phyloP scores from a whole-genome alignment of 2,329 filamentous ascomycete species.

The Microdochium trichocladiopsis region DNA sequence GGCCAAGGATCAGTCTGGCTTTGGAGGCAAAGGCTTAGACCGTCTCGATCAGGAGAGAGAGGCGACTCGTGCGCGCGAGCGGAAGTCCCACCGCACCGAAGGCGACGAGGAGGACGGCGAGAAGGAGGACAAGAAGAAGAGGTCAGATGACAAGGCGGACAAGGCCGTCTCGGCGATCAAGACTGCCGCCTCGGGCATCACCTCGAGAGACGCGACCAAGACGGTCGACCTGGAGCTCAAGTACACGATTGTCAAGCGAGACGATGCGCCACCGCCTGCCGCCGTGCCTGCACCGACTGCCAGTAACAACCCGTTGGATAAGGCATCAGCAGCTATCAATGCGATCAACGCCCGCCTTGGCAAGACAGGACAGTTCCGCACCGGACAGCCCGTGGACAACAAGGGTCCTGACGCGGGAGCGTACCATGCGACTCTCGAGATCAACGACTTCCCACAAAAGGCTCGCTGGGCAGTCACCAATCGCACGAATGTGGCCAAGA shows the following conservation, averaged over 20 bases:
- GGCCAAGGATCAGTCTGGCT: constrained; percentile 82
- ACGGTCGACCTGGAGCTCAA: constrained; percentile 45
- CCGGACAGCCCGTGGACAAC: constrained; percentile 94
- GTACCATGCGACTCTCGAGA: constrained; percentile 94
- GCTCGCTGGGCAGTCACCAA: constrained; percentile 98
- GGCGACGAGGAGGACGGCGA: constrained; percentile 71
- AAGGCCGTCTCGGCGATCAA: constrained; percentile 60
- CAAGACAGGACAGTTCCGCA: constrained; percentile 80
- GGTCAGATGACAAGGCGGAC: constrained; percentile 64
- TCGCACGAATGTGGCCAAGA: constrained; percentile 96
- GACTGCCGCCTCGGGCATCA: constrained; percentile 51
- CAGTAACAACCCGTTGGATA: constrained; percentile 66
- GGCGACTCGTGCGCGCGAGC: constrained; percentile 76
- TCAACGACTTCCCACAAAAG: constrained; percentile 99
- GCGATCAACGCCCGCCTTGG: constrained; percentile 88
- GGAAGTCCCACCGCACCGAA: constrained; percentile 83
- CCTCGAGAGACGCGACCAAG: constrained; percentile 39
- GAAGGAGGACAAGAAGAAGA: constrained; percentile 63
- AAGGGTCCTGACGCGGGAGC: constrained; percentile 95
- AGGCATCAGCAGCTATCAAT: constrained; percentile 82
- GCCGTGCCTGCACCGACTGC: constrained; percentile 22
- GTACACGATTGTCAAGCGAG: constrained; percentile 67
- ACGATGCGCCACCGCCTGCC: constrained; percentile 35
- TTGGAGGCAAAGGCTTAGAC: constrained; percentile 91
- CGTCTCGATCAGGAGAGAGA: constrained; percentile 87